Evolutionary conservation across 129 eudicot species (phyloP).

Genomic region (Glebionis coronaria): DNA sequence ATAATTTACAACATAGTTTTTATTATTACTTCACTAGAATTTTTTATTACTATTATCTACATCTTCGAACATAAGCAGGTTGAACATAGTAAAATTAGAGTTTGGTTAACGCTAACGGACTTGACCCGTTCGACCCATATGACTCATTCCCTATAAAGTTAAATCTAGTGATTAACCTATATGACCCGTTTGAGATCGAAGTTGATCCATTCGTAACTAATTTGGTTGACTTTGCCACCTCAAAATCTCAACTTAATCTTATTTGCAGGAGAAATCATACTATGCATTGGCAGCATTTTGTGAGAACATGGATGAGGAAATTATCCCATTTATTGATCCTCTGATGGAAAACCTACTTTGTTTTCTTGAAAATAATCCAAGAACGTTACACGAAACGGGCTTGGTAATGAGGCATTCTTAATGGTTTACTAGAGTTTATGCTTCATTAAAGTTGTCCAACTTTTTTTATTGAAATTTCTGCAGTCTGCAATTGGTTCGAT

Average conservation of each 20-base stretch:
- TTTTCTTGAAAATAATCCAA: slow-evolving; percentile 74
- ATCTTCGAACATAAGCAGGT: too few relatives aligned
- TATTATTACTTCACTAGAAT: too few relatives aligned
- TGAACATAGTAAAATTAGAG: not conserved
- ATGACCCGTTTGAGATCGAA: not conserved
- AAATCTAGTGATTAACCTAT: not conserved
- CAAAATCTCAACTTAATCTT: not conserved
- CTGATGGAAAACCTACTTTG: slow-evolving; percentile 67
- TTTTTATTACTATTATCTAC: too few relatives aligned
- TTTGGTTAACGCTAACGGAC: not conserved
- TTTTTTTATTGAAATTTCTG: slow-evolving; percentile 18
- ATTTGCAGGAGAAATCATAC: slow-evolving; percentile 83
- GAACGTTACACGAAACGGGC: slow-evolving; percentile 83
- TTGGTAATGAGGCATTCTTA: slow-evolving; percentile 50
- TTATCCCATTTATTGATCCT: slow-evolving; percentile 78
- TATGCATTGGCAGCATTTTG: slow-evolving; percentile 94
- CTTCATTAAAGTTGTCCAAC: slow-evolving; percentile 1
- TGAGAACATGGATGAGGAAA: slow-evolving; percentile 91
- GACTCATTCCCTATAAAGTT: not conserved
- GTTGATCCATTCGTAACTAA: not conserved
- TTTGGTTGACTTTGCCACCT: too few relatives aligned
- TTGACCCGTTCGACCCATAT: not conserved
- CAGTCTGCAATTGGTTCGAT: slow-evolving; percentile 96
- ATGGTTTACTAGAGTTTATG: slow-evolving; percentile 20
- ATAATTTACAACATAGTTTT: too few relatives aligned